Evolutionary conservation across 352 stramenopile genomes (phyloP), one percentile per base, ranked within the genome.

Genomic region (Phytophthora pseudosyringae): DNA sequence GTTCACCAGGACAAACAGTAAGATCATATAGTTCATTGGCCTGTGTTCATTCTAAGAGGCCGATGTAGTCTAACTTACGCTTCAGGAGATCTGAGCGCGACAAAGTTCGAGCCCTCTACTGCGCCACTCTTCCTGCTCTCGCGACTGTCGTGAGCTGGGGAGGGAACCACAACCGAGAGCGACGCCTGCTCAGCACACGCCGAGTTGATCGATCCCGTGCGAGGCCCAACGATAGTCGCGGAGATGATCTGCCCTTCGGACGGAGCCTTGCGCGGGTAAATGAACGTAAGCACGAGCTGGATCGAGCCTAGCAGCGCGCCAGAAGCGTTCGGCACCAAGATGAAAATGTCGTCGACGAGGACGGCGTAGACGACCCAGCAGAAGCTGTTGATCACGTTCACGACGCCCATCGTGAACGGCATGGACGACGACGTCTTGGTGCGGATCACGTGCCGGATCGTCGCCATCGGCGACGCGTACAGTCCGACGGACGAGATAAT

Each of bases 351-450:
- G 0, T 64, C 47, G 32, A 67, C 52, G 8, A 76, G 35, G 38
- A 66, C 40, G 1, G 67, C 61, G 41, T 88, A 86, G 0, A 71
- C 43, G 56, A 86, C 57, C 80, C 80, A 89, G 28, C 74, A 51
- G 13, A 65, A 50, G 38, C 73, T 81, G 64, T 86, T 87, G 29
- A 72, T 11, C 0, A 72, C 48, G 12, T 68, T 74, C 1, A 79
- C 71, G 7, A 76, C 21, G 4, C 79, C 67, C 75, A 87, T 87
- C 0, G 64, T 60, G 35, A 87, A 69, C 13, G 64, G 69, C 59
- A 89, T 83, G 6, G 70, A 89, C 9, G 65, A 70, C 21, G 75
- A 54, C 12, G 69, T 81, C 46, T 79, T 80, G 48, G 54, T 78
- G n/a, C 59, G 61, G 43, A 81, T 58, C 15, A 85, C 75, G 5